Evolutionary conservation across 192 early-diverging fungal species (phyloP).

Genomic region (Mortierella claussenii): DNA sequence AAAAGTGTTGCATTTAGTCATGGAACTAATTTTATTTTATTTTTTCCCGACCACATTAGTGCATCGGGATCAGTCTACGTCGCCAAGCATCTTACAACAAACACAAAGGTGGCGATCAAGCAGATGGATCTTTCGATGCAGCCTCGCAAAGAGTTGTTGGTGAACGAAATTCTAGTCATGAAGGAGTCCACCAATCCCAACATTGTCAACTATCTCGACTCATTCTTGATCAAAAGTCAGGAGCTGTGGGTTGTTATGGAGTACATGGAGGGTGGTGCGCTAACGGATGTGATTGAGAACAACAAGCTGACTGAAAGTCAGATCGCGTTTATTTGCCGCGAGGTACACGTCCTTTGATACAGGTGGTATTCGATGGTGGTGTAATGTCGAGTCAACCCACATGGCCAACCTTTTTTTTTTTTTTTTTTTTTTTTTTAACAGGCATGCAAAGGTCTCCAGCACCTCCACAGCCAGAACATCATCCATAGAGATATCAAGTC

Average conservation of each 20-base stretch:
- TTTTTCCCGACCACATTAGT: slow-evolving; percentile 38
- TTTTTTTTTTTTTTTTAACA: slow-evolving; percentile 30
- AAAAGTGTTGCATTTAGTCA: too few species aligned
- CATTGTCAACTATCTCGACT: slow-evolving; percentile 97
- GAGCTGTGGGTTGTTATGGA: slow-evolving; percentile 99
- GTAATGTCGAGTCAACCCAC: too few species aligned
- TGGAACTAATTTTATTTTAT: slow-evolving; percentile 1
- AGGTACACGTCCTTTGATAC: too few species aligned
- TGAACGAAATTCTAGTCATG: slow-evolving; percentile 95
- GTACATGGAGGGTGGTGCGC: slow-evolving; percentile 97
- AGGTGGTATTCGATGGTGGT: too few species aligned
- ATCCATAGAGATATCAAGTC: slow-evolving; percentile 94
- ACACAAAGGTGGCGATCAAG: slow-evolving; percentile 90
- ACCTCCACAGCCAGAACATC: slow-evolving; percentile 84
- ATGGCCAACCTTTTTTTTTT: not conserved
- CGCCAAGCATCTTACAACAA: slow-evolving; percentile 77
- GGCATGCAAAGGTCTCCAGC: slow-evolving; percentile 83
- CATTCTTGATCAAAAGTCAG: slow-evolving; percentile 81
- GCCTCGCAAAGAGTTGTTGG: slow-evolving; percentile 90
- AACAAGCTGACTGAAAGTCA: slow-evolving; percentile 92
- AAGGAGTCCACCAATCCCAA: slow-evolving; percentile 93
- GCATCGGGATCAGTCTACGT: slow-evolving; percentile 99
- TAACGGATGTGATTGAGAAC: slow-evolving; percentile 98
- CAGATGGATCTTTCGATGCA: slow-evolving; percentile 91
- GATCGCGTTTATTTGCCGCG: slow-evolving; percentile 93